Base-by-base conservation (phyloP, 2,329 filamentous ascomycete species). In the Colletotrichum orchidophilum region DNA sequence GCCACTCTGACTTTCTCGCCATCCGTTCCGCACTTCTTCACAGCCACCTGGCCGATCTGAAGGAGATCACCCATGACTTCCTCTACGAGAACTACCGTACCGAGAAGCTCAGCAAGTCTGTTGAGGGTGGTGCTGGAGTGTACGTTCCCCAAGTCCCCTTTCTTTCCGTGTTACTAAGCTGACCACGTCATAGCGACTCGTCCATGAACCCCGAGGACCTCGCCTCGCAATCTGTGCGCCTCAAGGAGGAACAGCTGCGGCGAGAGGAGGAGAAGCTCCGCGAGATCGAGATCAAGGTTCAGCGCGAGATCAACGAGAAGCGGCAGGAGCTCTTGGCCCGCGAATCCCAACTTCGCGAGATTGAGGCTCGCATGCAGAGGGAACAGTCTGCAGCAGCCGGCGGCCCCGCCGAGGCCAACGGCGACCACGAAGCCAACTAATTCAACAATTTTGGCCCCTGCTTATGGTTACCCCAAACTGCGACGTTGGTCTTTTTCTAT, bases 41-140 rank as follows among this genome's bases (percentile, higher is more conserved):
- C 89, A 98, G 95, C 85, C 96, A 99, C 87, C 87, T 99, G 81
- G 96, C 96, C 73, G 96, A 99, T 83, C 87, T 99, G 79, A 99
- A 99, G 91, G 96, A 99, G 84, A 99, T 99, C 81, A 99, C 96
- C 63, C 96, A 99, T 84, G 96, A 99, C 84, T 99, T 99, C 92
- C 87, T 99, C 75, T 99, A 99, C 86, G 96, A 99, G 84, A 99
- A 99, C 87, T 99, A 99, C 90, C 95, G 96, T 94, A 99, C 96
- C 80, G 96, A 99, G 93, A 98, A 98, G 88, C 93, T 99, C 78
- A 97, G 94, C 88, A 99, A 98, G 94, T 98, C 95, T 82, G 96
- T 99, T 77, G 95, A 98, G 81, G 94, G 94, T 82, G 93, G 94
- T 85, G 89, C 91, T 84, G 90, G 91, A 90, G 91, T 91, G 95